Conservation (phyloP, 345 rosid species). For the Eucalyptus regnans region DNA sequence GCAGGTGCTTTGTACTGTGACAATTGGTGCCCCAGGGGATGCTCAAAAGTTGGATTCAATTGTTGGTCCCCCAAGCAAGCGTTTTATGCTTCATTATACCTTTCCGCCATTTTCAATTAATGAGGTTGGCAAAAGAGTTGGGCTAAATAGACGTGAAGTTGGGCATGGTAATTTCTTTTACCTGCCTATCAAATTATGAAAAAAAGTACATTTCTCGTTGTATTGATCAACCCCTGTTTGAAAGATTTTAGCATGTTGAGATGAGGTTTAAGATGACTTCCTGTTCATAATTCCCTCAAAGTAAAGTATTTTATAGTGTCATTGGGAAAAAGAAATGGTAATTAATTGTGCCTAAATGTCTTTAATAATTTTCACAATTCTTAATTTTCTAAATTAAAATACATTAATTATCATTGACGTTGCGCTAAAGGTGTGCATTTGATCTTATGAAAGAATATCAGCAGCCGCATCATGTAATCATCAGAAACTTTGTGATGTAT, state of each 20-base stretch:
- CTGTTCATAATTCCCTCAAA: not conserved
- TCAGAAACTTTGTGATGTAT: not conserved
- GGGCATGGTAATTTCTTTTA: constrained; percentile 56
- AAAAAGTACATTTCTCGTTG: not conserved
- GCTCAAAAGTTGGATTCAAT: constrained; percentile 80
- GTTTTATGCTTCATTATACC: constrained; percentile 97
- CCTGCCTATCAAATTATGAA: not conserved
- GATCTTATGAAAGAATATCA: not conserved
- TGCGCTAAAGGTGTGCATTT: not conserved
- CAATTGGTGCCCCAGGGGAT: constrained; percentile 89
- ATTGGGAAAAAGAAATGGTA: not conserved
- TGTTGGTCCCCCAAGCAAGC: constrained; percentile 88
- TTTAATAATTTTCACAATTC: not conserved
- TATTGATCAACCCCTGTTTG: not conserved
- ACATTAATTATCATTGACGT: not conserved
- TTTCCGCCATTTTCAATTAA: constrained; percentile 92
- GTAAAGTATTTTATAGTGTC: not conserved
- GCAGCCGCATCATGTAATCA: not conserved
- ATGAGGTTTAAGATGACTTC: not conserved
- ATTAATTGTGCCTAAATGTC: not conserved
- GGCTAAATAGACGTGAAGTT: constrained; percentile 98
- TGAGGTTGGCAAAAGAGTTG: constrained; percentile 88
- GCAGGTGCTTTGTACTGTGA: constrained; percentile 89
- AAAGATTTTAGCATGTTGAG: not conserved
- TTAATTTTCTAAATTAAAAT: not conserved